Evolutionary conservation across 805 yeast species (phyloP), one percentile per base, ranked within the genome.

Genomic region (Wickerhamiella bombiphila): DNA sequence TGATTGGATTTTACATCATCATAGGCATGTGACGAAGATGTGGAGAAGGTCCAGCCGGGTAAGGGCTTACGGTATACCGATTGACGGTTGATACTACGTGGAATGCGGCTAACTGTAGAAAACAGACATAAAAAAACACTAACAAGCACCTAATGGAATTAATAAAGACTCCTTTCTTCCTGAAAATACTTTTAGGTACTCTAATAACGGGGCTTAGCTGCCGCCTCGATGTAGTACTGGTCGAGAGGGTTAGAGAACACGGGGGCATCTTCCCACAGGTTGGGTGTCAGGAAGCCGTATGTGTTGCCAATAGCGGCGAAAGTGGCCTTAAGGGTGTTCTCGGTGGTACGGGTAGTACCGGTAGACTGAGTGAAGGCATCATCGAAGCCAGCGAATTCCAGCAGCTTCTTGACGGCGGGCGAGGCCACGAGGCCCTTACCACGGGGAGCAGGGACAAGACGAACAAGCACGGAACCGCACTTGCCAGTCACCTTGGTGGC

Each of bases 361-460:
- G 91, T 76, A 59, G 98, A 88, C 60, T 93, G 76, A 58, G 98
- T 91, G 85, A 86, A 91, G 61, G 91, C 94, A 72, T 91, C 98
- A 74, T 88, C 94, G 67, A 91, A 78, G 82, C 98, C 98, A 64
- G 96, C 98, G 66, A 91, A 81, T 74, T 88, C 94, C 73, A 91
- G 74, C 70, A 91, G 78, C 73, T 85, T 85, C 81, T 86, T 88
- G 67, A 91, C 97, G 56, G 94, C 95, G 67, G 98, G 97, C 58
- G 98, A 91, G 64, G 98, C 98, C 59, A 91, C 95, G 64, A 91
- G 82, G 80, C 96, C 97, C 68, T 94, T 85, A 88, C 98, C 98
- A 78, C 98, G 91, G 78, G 98, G 97, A 56, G 98, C 98, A 70
- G 98, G 98, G 65, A 91, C 86, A 65, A 91, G 57, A 78, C 98